Evolutionary conservation across 495 filamentous ascomycete genomes (phyloP), one percentile per base, ranked within the genome.

Genomic region (Hypoxylon perforatum): DNA sequence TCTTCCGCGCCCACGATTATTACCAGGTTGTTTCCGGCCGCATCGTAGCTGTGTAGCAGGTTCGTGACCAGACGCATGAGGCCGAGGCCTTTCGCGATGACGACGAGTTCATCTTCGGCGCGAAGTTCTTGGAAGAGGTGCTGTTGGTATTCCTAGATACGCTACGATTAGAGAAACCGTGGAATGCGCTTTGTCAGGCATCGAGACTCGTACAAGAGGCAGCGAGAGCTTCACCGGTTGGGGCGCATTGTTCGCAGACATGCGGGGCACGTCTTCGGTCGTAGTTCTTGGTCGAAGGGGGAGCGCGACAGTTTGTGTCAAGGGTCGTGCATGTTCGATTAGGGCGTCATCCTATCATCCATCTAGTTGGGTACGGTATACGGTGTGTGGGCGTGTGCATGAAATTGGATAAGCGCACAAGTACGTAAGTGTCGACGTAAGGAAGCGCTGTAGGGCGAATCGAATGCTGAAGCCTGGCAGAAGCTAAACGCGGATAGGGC

Each of bases 41-140:
- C 94, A 83, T 99, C 95, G 78, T 97, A 97, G 18, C 93, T 92
- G 75, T 99, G 96, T 33, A 99, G 87, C 8, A 99, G 86, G 74
- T 97, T 98, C 14, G 93, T 96, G 61, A 97, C 86, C 15, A 98
- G 81, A 48, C 92, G 92, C 54, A 97, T 85, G 15, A 98, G 88
- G 53, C 95, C 95, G 15, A 98, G 88, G 68, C 95, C 95, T 53
- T 94, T 91, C 2, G 94, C 94, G 36, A 97, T 84, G 39, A 98
- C 82, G 69, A 97, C 88, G 64, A 98, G 88, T 77, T 94, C 91
- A 91, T 99, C 95, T 78, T 97, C 92, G 51, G 87, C 80, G 59
- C 92, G 89, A 60, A 96, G 88, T 84, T 94, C 91, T 79, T 91
- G 89, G 81, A 96, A 97, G 67, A 97, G 86, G 74, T 95, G 90